These are phyloP conservation scores for Penicillium malachiteum DNA, from an alignment of 495 filamentous ascomycete species.

Conservation along the genomic window DNA sequence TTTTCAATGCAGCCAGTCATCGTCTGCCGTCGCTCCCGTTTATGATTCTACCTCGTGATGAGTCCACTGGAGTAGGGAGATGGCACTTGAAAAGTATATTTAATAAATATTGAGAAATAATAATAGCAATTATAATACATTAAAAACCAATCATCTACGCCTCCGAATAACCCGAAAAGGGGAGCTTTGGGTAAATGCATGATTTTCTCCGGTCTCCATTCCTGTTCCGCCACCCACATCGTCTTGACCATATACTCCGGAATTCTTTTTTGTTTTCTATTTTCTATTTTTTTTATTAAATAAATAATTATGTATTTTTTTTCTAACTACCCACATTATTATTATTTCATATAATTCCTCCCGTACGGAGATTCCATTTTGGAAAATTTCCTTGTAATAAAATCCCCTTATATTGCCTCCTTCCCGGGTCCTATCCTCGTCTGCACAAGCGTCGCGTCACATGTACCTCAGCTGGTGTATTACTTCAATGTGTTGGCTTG, in stretches of 20 bases:
- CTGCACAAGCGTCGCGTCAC: slow-evolving; percentile 12
- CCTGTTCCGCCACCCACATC: slow-evolving; percentile 1
- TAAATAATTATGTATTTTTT: background rate
- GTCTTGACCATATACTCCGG: background rate
- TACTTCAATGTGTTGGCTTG: slow-evolving; percentile 14
- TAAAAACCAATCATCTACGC: slow-evolving; percentile 15
- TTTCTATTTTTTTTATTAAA: background rate
- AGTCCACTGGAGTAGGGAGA: slow-evolving; percentile 21
- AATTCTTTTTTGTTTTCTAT: background rate
- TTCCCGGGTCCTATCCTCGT: background rate
- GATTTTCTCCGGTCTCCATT: slow-evolving; percentile 3
- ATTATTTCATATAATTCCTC: background rate
- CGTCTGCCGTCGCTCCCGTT: slow-evolving; percentile 6
- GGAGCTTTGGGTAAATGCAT: background rate
- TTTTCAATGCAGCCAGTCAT: slow-evolving; percentile 18
- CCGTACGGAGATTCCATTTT: no score
- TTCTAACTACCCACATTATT: background rate
- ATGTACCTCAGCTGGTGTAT: slow-evolving; percentile 11
- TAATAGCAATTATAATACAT: background rate
- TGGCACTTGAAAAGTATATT: slow-evolving; percentile 6
- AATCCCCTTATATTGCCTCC: background rate
- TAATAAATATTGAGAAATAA: background rate
- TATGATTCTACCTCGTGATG: slow-evolving; percentile 22
- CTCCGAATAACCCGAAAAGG: slow-evolving; percentile 10
- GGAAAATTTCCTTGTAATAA: background rate